Conservation (phyloP, 768 basidiomycete genomes). For the Mycena polygramma region DNA sequence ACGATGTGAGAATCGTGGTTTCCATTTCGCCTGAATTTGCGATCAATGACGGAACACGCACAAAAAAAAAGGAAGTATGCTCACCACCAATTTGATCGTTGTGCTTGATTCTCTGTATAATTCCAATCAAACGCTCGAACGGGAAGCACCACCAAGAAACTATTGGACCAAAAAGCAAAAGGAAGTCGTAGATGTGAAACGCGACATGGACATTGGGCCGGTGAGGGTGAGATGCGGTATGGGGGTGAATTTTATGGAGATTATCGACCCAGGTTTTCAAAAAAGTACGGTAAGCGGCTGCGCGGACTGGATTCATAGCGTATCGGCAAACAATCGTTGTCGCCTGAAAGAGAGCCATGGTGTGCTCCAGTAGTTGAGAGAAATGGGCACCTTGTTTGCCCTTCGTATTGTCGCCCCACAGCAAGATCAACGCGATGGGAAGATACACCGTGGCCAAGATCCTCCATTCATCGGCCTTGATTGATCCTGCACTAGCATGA, state of each 20-base stretch:
- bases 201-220: conserved; percentile 17
- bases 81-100: too few relatives aligned
- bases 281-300: conserved; percentile 27
- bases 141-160: too few relatives aligned
- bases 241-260: conserved; percentile 41
- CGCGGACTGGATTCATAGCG: conserved; percentile 24
- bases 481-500: conserved; percentile 42
- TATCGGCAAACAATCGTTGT: conserved; percentile 37
- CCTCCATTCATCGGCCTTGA: conserved; percentile 56
- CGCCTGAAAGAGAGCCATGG: conserved; percentile 45
- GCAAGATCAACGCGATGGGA: conserved; percentile 47
- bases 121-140: too few relatives aligned
- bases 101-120: too few relatives aligned
- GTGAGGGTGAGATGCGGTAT: conserved; percentile 35
- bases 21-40: too few relatives aligned
- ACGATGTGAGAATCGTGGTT: too few relatives aligned
- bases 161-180: too few relatives aligned
- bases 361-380: conserved; percentile 42
- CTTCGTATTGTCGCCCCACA: conserved; percentile 44
- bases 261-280: conserved; percentile 43
- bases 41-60: too few relatives aligned
- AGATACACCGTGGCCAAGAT: conserved; percentile 46
- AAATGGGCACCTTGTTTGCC: conserved; percentile 8
- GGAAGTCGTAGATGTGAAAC: conserved; percentile 39
- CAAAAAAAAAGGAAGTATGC: too few relatives aligned